Evolutionary conservation across 2,329 filamentous ascomycete species (phyloP), one percentile per base, ranked within the genome.

Genomic region (Teratosphaeria gauchensis): DNA sequence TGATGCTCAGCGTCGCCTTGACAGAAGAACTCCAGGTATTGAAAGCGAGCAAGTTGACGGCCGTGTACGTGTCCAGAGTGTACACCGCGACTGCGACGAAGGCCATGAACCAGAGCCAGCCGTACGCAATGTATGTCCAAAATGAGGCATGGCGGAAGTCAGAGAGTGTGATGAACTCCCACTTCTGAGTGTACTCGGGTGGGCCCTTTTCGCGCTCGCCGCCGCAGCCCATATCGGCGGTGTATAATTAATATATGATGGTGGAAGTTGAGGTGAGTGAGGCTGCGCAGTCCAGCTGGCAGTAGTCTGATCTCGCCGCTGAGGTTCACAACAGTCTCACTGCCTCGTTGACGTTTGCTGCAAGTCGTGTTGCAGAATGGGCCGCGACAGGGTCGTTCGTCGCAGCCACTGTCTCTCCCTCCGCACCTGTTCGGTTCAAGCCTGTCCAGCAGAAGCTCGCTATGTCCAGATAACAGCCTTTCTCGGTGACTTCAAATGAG

Each of bases 41-140:
- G 76, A 96, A 96, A 58, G 83, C 88, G 55, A 99, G 82, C 48
- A 99, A 80, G 63, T 96, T 95, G 75, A 96, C 83, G 62, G 92
- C 92, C 4, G 92, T 96, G 71, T 96, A 97, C 61, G 86, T 91
- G 75, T 97, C 92, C 71, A 95, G 88, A 31, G 80, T 85, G 73
- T 96, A 96, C 64, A 96, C 91, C 52, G 89, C 87, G 55, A 92
- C 72, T 2, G 90, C 94, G 59, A 95, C 78, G 56, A 91, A 58
- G 52, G 92, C 81, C 66, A 90, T 88, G 59, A 94, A 80, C 82
- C 87, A 94, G 56, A 97, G 82, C 75, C 91, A 94, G 68, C 79
- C 83, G 73, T 96, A 97, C 61, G 91, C 92, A 64, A 95, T 81
- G 8, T 83, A 80, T 0, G 88, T 82, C 65, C 88, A 85, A 72